Evolutionary conservation across 2,329 filamentous ascomycete genomes (phyloP).

Genomic region (Pestalotiopsis sp.): DNA sequence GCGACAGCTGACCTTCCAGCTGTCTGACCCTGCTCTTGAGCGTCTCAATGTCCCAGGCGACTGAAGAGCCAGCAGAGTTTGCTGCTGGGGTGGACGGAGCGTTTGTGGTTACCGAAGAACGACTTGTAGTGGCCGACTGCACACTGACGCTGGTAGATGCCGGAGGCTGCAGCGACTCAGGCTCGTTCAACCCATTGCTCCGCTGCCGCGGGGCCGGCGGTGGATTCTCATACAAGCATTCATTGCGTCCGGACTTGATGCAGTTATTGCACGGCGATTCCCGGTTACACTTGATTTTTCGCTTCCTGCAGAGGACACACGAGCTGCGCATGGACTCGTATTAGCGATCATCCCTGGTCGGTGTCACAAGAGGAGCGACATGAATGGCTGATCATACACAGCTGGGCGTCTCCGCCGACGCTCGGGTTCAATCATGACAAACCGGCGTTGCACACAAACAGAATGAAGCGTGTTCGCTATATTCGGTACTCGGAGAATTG

Average conservation of each 20-base stretch:
- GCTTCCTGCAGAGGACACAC: slow-evolving; percentile 52
- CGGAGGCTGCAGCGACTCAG: too few species aligned
- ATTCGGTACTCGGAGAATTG: background rate
- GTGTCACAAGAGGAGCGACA: background rate
- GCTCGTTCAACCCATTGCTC: background rate
- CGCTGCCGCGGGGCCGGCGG: slow-evolving; percentile 1
- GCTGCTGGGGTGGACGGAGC: background rate
- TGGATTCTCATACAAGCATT: slow-evolving; percentile 45
- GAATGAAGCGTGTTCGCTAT: background rate
- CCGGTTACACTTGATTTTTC: slow-evolving; percentile 63
- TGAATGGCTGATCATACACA: slow-evolving; percentile 4
- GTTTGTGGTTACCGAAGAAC: background rate
- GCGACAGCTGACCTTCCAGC: slow-evolving; percentile 44
- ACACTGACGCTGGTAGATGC: background rate
- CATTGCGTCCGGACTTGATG: slow-evolving; percentile 49
- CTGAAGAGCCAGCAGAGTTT: background rate
- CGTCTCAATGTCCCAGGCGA: slow-evolving; percentile 34
- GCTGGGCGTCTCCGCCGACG: slow-evolving; percentile 8
- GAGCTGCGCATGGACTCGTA: background rate
- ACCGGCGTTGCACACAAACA: background rate
- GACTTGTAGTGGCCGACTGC: background rate
- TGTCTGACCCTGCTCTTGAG: slow-evolving; percentile 41
- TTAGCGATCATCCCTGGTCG: background rate
- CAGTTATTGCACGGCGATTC: slow-evolving; percentile 61
- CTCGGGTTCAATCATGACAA: slow-evolving; percentile 1